Evolutionary conservation across 2,329 filamentous ascomycete species (phyloP).

Genomic region (Ascomycota sp.): DNA sequence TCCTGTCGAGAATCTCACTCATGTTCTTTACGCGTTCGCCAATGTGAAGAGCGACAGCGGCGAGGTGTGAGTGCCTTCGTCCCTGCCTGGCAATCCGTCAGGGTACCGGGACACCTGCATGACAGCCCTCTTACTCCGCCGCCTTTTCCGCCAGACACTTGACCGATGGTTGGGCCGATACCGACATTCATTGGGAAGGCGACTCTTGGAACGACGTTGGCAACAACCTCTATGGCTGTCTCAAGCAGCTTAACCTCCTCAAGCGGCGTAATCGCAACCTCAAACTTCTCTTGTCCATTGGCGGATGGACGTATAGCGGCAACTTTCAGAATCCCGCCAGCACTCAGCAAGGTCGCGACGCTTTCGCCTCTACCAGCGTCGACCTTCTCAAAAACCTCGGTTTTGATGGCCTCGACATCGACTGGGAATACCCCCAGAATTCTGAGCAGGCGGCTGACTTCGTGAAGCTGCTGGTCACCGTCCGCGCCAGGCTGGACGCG

Average conservation of each 20-base stretch:
- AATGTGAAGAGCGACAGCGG: slow-evolving; percentile 61
- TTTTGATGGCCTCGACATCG: slow-evolving; percentile 48
- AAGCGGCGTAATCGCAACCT: slow-evolving; percentile 65
- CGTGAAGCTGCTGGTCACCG: slow-evolving; percentile 33
- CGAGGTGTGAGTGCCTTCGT: slow-evolving; percentile 36
- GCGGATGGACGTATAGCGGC: slow-evolving; percentile 76
- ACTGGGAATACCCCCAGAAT: slow-evolving; percentile 44
- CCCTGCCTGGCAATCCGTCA: not conserved
- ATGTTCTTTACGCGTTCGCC: slow-evolving; percentile 77
- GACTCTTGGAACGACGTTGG: slow-evolving; percentile 49
- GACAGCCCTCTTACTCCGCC: slow-evolving; percentile 1
- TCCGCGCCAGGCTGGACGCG: slow-evolving; percentile 33
- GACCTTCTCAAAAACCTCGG: slow-evolving; percentile 59
- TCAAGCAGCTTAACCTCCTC: slow-evolving; percentile 71
- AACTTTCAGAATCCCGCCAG: slow-evolving; percentile 63
- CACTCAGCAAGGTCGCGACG: slow-evolving; percentile 41
- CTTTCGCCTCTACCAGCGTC: slow-evolving; percentile 54
- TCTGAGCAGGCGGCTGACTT: slow-evolving; percentile 31
- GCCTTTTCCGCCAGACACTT: slow-evolving; percentile 16
- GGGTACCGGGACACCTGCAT: too few species aligned
- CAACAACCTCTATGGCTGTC: slow-evolving; percentile 66
- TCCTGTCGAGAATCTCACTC: slow-evolving; percentile 59
- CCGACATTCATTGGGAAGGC: slow-evolving; percentile 51
- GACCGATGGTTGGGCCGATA: slow-evolving; percentile 41
- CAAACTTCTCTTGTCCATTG: slow-evolving; percentile 68